Conservation (phyloP, 352 stramenopile genomes). For the Thalassiosira allenii region DNA sequence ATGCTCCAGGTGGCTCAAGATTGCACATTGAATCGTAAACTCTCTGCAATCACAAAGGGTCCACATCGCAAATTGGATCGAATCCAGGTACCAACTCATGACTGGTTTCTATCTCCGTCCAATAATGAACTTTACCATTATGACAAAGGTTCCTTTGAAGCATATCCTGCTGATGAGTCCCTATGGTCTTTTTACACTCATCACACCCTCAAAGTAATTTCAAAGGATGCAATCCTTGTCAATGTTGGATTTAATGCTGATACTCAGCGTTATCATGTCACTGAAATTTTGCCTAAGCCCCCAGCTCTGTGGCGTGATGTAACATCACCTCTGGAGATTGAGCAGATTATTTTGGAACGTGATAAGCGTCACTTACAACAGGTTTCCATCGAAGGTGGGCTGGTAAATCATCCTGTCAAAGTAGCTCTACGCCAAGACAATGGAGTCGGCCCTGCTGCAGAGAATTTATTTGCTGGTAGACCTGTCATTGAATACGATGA, state of each 20-base stretch:
- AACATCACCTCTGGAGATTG: slow-evolving; percentile 3
- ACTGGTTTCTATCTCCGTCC: slow-evolving; percentile 24
- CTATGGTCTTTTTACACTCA: slow-evolving; percentile 30
- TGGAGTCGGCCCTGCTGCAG: not conserved
- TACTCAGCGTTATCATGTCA: not conserved
- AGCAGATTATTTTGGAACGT: slow-evolving; percentile 1
- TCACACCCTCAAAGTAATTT: slow-evolving; percentile 37
- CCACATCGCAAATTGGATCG: not conserved
- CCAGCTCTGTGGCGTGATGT: slow-evolving; percentile 19
- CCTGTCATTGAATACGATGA: not conserved
- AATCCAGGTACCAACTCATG: slow-evolving; percentile 16
- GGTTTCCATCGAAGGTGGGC: slow-evolving; percentile 10
- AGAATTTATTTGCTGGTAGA: not conserved
- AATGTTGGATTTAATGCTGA: not conserved
- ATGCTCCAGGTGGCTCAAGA: not conserved
- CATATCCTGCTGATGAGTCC: too few species aligned
- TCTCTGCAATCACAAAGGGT: slow-evolving; percentile 9
- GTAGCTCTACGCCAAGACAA: not conserved
- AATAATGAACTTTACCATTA: slow-evolving; percentile 33
- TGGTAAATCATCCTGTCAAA: not conserved
- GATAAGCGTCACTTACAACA: slow-evolving; percentile 45
- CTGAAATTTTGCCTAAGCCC: not conserved
- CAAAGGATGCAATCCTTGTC: not conserved
- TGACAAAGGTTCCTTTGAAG: slow-evolving; percentile 23
- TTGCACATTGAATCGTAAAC: slow-evolving; percentile 14